Evolutionary conservation across 257 asterid species (phyloP), one percentile per base, ranked within the genome.

Genomic region (Marsdenia floribunda): DNA sequence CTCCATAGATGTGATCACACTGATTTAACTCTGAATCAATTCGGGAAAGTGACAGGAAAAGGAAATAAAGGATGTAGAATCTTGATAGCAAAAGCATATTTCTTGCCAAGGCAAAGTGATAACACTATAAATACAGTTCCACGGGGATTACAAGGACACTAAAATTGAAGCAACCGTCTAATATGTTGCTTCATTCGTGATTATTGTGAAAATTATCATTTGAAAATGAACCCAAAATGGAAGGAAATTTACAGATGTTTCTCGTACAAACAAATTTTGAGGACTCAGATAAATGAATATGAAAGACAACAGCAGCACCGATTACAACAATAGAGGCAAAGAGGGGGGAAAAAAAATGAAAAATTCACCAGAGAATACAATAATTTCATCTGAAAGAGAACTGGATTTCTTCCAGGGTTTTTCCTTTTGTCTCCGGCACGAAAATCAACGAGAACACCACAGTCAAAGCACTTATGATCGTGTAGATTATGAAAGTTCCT

Each of bases 401-500:
- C 73, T 93, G 98, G 76, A 90, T 89, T 79, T 93, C 96, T 81
- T 90, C 97, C 12, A 90, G 86, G 16, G 94, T 88, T 80, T 81
- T 93, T 1, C 98, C 98, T 78, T 90, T 93, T 0, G 98, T 93
- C 82, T 93, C 98, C 13, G 98, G 97, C 49, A 92, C 89, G 86
- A 86, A 89, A 68, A 90, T 79, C 5, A 90, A 24, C 64, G 80
- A 91, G 60, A 93, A 93, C 12, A 61, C 87, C 54, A 86, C 82
- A 0, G 96, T 75, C 33, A 89, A 60, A 29, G 70, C 57, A 60
- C 88, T 83, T 86, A 85, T 70, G 15, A 82, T 29, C 70, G 60
- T 65, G 83, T 90, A 93, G 38, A 89, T 40, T 6, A 84, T 70
- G 88, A 93, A 93, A 19, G 96, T 87, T 73, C 96, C 98, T 92